Percentiles rank a stretch among this genome's conserved stretches.
Evolutionary conservation across 192 early-diverging fungal species (phyloP).

Genomic region (Entomortierella parvispora): DNA sequence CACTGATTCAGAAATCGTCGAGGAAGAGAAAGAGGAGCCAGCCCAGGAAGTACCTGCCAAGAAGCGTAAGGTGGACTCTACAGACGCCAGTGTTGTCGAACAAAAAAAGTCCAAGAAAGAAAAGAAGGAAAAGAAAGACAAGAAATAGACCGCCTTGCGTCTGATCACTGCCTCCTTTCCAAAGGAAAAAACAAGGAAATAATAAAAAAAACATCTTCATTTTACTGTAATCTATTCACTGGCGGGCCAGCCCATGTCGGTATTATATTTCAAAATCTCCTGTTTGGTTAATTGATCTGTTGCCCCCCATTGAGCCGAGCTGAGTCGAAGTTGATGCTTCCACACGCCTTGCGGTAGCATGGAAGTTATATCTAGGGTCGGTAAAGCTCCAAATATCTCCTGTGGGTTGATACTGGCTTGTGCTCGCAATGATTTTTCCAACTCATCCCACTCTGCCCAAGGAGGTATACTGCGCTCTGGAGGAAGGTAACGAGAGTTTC

Average conservation of each 20-base stretch:
- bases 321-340: background rate
- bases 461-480: conserved; percentile 4
- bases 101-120: conserved; percentile 47
- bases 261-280: conserved; percentile 34
- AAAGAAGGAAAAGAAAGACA: conserved; percentile 51
- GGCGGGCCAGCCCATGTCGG: conserved; percentile 37
- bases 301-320: conserved; percentile 37
- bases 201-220: no score
- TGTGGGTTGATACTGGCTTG: conserved; percentile 30
- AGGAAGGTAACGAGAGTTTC: background rate
- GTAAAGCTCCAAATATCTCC: conserved; percentile 38
- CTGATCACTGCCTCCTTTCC: background rate
- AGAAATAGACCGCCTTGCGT: conserved; percentile 28
- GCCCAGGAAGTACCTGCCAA: conserved; percentile 11
- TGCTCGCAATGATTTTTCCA: conserved; percentile 16
- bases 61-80: conserved; percentile 49
- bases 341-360: conserved; percentile 20
- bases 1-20: background rate
- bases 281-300: conserved; percentile 28
- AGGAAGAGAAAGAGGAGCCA: conserved; percentile 8
- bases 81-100: conserved; percentile 18
- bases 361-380: conserved; percentile 25
- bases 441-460: conserved; percentile 29
- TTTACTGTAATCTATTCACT: conserved; percentile 9
- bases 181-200: no score